Evolutionary conservation across 768 basidiomycete species (phyloP), one percentile per base, ranked within the genome.

Genomic region (Kwoniella sp.): DNA sequence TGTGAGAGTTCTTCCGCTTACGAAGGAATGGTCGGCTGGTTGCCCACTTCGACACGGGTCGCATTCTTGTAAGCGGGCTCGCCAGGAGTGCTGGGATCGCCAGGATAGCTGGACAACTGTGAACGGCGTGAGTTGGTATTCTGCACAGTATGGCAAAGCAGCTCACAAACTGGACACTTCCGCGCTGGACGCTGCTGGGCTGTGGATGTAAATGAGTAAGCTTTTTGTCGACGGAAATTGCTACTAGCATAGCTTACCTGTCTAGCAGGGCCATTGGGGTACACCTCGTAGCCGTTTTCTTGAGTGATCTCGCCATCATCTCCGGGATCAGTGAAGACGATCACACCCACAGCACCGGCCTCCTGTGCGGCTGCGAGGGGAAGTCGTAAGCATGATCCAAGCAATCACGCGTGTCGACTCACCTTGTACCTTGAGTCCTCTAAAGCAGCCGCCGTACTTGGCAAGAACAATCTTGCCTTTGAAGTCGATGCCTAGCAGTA

Each of bases 241-340:
- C 4, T 45, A 9, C 8, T 17, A 45, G 20, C 8, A 20, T 3
- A 25, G 47, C 55, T 66, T 20, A 66, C 60, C 78, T 92, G 91
- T 56, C 92, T 86, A 45, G 93, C 94, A 30, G 93, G 93, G 3
- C 95, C 93, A 15, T 86, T 83, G 2, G 94, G 94, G 76, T 92
- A 87, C 38, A 88, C 83, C 20, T 85, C 81, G 75, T 88, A 92
- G 11, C 90, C 92, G 63, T 93, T 92, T 68, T 85, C 85, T 12
- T 84, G 84, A 0, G 88, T 90, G 23, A 92, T 89, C 57, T 82
- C 85, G 3, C 92, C 92, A 71, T 95, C 91, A 75, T 94, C 91
- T 29, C 87, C 88, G 17, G 89, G 89, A 79, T 95, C 93, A 37
- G 86, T 87, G 82, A 91, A 94, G 59, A 94, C 91, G 50, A 95